phyloP scores from a whole-genome alignment of 2,329 filamentous ascomycete genomes.

The Fusarium xylarioides region DNA sequence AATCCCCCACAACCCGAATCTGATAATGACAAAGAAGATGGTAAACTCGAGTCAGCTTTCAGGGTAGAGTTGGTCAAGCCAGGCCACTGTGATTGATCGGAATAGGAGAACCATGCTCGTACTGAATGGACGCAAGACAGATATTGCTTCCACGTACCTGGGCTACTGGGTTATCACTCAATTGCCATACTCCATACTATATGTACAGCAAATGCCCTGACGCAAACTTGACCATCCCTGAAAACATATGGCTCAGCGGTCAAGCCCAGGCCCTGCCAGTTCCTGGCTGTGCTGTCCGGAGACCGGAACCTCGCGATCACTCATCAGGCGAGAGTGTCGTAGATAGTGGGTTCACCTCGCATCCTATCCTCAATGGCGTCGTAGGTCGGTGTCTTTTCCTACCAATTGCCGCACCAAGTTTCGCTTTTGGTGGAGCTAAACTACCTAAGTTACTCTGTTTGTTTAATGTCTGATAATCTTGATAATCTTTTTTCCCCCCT shows the following conservation, averaged over 20 bases:
- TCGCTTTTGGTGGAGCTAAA: slow-evolving; percentile 22
- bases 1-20: slow-evolving; percentile 31
- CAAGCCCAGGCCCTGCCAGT: not conserved
- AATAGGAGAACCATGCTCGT: not conserved
- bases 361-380: slow-evolving; percentile 18
- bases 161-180: not conserved
- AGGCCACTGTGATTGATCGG: not conserved
- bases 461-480: slow-evolving; percentile 29
- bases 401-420: slow-evolving; percentile 34
- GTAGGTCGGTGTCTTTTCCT: slow-evolving; percentile 9
- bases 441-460: not conserved
- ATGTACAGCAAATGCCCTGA: not conserved
- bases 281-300: slow-evolving; percentile 41
- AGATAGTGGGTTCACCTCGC: slow-evolving; percentile 29
- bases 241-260: slow-evolving; percentile 12
- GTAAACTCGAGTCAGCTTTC: not conserved
- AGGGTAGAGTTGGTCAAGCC: not conserved
- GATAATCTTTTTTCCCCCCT: slow-evolving; percentile 17
- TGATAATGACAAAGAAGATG: slow-evolving; percentile 15
- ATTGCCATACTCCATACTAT: not conserved
- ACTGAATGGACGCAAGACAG: not conserved
- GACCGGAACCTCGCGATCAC: slow-evolving; percentile 35
- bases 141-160: not conserved
- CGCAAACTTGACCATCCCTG: slow-evolving; percentile 1
- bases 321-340: slow-evolving; percentile 35